These are phyloP conservation scores for Lentinus brumalis DNA, from an alignment of 768 basidiomycete genomes.

Conservation along the genomic window DNA sequence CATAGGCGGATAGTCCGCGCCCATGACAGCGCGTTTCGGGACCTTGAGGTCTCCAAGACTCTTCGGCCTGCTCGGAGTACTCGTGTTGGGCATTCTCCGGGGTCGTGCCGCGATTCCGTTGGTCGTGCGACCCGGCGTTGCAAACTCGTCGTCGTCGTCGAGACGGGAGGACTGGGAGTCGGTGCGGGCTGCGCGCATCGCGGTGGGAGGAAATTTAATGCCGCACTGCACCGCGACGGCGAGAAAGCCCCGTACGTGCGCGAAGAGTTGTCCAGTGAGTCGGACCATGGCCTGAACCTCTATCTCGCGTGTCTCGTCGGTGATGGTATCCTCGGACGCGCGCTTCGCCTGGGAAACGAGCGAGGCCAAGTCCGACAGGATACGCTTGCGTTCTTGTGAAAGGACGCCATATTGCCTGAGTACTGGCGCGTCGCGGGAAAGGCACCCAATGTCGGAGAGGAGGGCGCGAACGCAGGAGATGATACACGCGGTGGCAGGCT, in stretches of 20 bases:
- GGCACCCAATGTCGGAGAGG: conserved; percentile 78
- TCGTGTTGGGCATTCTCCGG: conserved; percentile 7
- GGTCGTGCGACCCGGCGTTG: conserved; percentile 11
- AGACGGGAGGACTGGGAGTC: conserved; percentile 33
- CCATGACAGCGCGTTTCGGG: conserved; percentile 32
- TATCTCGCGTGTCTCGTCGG: conserved; percentile 49
- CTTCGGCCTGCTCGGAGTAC: conserved; percentile 43
- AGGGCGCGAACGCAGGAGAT: conserved; percentile 92
- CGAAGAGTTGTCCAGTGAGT: conserved; percentile 79
- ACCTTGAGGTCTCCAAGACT: conserved; percentile 56
- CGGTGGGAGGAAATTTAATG: conserved; percentile 52
- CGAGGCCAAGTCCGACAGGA: conserved; percentile 77
- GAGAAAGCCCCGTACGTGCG: conserved; percentile 78
- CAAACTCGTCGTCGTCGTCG: conserved; percentile 25
- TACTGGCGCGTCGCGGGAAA: conserved; percentile 77
- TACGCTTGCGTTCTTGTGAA: conserved; percentile 76
- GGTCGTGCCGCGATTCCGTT: conserved; percentile 22
- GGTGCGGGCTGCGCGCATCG: conserved; percentile 23
- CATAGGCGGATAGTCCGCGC: conserved; percentile 41
- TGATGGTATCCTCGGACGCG: conserved; percentile 51
- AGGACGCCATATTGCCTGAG: conserved; percentile 68
- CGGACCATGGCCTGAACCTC: conserved; percentile 81
- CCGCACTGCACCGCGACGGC: conserved; percentile 76
- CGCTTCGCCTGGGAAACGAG: conserved; percentile 81
- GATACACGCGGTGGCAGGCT: conserved; percentile 92